These are phyloP conservation scores for Cornus controversa DNA, from an alignment of 148 eudicot species.

Conservation along the genomic window DNA sequence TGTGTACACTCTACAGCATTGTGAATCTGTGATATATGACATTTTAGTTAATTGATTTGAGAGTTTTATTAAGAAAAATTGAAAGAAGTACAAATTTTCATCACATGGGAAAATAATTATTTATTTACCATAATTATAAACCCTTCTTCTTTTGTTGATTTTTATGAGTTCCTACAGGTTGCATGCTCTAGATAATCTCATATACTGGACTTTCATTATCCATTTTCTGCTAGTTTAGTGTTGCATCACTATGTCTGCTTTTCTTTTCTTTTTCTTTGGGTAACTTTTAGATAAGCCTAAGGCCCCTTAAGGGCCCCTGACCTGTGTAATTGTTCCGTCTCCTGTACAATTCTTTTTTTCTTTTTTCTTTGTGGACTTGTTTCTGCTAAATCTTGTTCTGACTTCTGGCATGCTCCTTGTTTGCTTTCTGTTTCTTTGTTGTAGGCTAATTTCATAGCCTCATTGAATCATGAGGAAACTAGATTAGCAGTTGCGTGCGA, in stretches of 20 bases:
- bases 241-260: neutral
- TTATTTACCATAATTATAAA: neutral
- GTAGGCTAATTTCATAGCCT: constrained; percentile 69
- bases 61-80: too few relatives aligned
- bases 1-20: too few relatives aligned
- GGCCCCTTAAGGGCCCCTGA: neutral
- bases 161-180: neutral
- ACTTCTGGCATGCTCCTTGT: neutral
- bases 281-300: neutral
- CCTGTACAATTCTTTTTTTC: neutral
- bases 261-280: neutral
- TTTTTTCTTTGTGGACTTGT: neutral
- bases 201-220: too few relatives aligned
- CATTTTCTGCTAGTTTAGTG: neutral
- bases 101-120: too few relatives aligned
- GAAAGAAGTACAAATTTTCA: too few relatives aligned
- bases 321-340: neutral
- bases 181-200: neutral
- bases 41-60: too few relatives aligned
- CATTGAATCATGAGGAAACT: constrained; percentile 92
- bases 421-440: neutral
- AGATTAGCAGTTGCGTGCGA: constrained; percentile 88
- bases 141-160: neutral
- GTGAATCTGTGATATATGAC: too few relatives aligned
- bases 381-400: neutral